These are phyloP conservation scores for Selaginella moellendorffii DNA, from an alignment of 75 land plant genomes.

Conservation along the genomic window DNA sequence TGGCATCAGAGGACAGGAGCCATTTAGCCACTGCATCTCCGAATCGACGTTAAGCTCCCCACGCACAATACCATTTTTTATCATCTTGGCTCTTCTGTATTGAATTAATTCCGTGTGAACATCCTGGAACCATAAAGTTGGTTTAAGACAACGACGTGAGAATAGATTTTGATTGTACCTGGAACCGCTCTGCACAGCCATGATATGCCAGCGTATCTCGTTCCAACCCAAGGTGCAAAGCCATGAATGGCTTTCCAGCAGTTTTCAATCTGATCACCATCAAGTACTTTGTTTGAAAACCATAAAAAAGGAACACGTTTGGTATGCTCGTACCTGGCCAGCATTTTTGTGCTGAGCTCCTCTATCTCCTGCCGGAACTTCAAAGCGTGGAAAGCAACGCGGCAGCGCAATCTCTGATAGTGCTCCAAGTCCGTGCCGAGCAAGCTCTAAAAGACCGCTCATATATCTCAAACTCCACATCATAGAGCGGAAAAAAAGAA, in stretches of 20 bases:
- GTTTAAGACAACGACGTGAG: not conserved
- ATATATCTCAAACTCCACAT: not conserved
- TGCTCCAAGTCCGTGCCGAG: constrained; percentile 54
- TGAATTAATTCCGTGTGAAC: constrained; percentile 78
- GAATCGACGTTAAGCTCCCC: constrained; percentile 53
- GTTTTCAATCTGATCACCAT: constrained; percentile 37
- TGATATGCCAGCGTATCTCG: constrained; percentile 69
- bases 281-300: not conserved
- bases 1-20: constrained; percentile 86
- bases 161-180: constrained; percentile 39
- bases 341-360: constrained; percentile 42
- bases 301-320: not conserved
- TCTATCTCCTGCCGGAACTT: constrained; percentile 62
- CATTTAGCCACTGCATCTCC: constrained; percentile 37
- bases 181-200: constrained; percentile 94
- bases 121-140: constrained; percentile 31
- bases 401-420: constrained; percentile 72
- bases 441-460: constrained; percentile 27
- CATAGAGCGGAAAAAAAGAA: not conserved
- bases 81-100: constrained; percentile 51
- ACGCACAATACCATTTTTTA: constrained; percentile 33
- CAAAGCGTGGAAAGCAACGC: constrained; percentile 91
- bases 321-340: constrained; percentile 40
- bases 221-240: constrained; percentile 54
- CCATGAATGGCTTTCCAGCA: constrained; percentile 59